Evolutionary conservation across 208 protist genomes (phyloP).

Genomic region (Crithidia sp.): DNA sequence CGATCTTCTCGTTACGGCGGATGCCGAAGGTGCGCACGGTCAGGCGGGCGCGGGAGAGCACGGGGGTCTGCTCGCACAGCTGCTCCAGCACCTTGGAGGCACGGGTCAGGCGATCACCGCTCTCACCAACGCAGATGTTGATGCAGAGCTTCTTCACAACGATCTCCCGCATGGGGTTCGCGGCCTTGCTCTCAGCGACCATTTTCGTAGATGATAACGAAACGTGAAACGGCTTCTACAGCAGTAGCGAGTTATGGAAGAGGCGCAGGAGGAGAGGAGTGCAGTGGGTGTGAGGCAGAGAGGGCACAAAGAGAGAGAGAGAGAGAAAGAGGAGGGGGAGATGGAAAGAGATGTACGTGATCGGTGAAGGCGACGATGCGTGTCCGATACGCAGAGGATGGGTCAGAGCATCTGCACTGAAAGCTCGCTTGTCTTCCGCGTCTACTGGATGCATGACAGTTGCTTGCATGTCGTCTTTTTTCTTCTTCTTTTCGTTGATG

Average conservation of each 20-base stretch:
- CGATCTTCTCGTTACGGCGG: slow-evolving; percentile 99
- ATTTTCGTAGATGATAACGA: slow-evolving; percentile 43
- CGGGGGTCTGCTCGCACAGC: slow-evolving; percentile 98
- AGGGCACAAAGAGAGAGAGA: slow-evolving; percentile 5
- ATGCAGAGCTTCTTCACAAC: slow-evolving; percentile 99
- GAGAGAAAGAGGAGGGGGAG: neutral
- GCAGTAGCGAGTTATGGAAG: too few species aligned
- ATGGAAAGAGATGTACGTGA: neutral
- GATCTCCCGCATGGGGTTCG: slow-evolving; percentile 98
- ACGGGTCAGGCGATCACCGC: slow-evolving; percentile 98
- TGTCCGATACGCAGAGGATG: too few species aligned
- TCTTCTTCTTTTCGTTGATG: too few species aligned
- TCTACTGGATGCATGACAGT: too few species aligned
- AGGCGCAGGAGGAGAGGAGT: too few species aligned
- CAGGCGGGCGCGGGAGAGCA: slow-evolving; percentile 97
- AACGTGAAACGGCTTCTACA: neutral
- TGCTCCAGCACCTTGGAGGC: slow-evolving; percentile 99
- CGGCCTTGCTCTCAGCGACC: slow-evolving; percentile 86
- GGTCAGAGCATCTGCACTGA: too few species aligned
- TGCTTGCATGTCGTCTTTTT: too few species aligned
- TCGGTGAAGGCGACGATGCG: slow-evolving; percentile 60
- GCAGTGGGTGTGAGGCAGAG: neutral
- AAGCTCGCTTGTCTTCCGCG: too few species aligned
- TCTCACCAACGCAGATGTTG: slow-evolving; percentile 99
- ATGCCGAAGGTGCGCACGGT: slow-evolving; percentile 99